phyloP scores from a whole-genome alignment of 2,329 filamentous ascomycete species.

The Davidsoniella australis region DNA sequence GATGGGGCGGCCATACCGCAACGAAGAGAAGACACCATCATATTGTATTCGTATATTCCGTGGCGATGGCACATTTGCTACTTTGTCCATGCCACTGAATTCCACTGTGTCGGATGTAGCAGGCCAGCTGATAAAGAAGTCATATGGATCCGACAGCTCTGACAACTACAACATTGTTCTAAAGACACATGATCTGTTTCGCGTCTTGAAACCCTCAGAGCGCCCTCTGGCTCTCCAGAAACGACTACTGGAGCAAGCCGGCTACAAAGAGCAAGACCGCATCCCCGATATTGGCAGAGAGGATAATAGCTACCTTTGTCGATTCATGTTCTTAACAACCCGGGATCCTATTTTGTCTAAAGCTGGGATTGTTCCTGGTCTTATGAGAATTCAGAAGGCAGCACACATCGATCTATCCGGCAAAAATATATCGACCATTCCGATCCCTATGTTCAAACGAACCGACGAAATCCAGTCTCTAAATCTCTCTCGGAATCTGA shows the following conservation, averaged over 20 bases:
- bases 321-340: conserved; percentile 78
- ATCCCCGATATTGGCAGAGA: conserved; percentile 90
- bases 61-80: conserved; percentile 84
- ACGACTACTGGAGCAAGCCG: conserved; percentile 72
- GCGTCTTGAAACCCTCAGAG: conserved; percentile 63
- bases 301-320: conserved; percentile 91
- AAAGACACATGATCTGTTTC: conserved; percentile 76
- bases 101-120: conserved; percentile 78
- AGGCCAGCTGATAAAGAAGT: conserved; percentile 83
- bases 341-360: conserved; percentile 35
- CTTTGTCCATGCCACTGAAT: conserved; percentile 67
- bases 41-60: conserved; percentile 95
- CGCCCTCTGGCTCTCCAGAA: conserved; percentile 85
- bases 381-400: conserved; percentile 73
- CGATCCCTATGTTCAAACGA: conserved; percentile 83
- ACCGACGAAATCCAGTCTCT: conserved; percentile 85
- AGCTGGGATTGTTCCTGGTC: conserved; percentile 60
- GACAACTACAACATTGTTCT: conserved; percentile 94
- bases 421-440: conserved; percentile 83
- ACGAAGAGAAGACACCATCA: conserved; percentile 50
- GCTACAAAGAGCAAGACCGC: conserved; percentile 71
- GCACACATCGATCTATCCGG: conserved; percentile 86
- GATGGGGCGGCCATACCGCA: neutral
- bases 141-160: conserved; percentile 73
- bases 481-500: conserved; percentile 83